phyloP scores from a whole-genome alignment of 176 grass and related monocot species.

The Echinochloa phyllopogon region DNA sequence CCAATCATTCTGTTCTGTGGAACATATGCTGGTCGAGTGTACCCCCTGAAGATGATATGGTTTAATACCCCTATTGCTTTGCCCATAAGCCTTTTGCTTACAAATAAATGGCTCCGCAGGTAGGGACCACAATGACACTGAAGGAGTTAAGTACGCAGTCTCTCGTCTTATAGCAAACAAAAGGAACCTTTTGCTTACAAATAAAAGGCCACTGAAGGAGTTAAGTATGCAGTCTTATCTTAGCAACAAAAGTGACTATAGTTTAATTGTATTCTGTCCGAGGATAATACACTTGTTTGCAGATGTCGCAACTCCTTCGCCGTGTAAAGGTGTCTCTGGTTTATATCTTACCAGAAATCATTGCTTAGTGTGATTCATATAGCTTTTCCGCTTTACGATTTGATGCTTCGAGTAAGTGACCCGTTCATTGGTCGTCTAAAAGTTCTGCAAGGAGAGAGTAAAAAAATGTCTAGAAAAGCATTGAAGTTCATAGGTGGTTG shows the following conservation, averaged over 20 bases:
- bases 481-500: background rate
- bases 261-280: conserved; percentile 12
- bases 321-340: background rate
- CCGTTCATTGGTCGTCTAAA: background rate
- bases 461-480: background rate
- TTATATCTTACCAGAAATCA: conserved; percentile 11
- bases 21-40: conserved; percentile 27
- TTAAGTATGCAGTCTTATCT: background rate
- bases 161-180: background rate
- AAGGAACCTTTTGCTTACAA: conserved; percentile 2
- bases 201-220: background rate
- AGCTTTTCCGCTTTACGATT: background rate
- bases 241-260: background rate
- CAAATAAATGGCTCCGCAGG: background rate
- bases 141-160: background rate
- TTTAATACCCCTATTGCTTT: conserved; percentile 36
- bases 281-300: conserved; percentile 40
- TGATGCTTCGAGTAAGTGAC: background rate
- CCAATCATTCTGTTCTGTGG: conserved; percentile 7
- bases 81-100: conserved; percentile 5
- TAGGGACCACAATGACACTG: background rate
- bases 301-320: background rate
- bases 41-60: conserved; percentile 32
- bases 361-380: background rate
- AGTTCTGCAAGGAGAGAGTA: background rate